These are phyloP conservation scores for Xylaria grammica DNA, from an alignment of 495 filamentous ascomycete genomes.

Conservation along the genomic window DNA sequence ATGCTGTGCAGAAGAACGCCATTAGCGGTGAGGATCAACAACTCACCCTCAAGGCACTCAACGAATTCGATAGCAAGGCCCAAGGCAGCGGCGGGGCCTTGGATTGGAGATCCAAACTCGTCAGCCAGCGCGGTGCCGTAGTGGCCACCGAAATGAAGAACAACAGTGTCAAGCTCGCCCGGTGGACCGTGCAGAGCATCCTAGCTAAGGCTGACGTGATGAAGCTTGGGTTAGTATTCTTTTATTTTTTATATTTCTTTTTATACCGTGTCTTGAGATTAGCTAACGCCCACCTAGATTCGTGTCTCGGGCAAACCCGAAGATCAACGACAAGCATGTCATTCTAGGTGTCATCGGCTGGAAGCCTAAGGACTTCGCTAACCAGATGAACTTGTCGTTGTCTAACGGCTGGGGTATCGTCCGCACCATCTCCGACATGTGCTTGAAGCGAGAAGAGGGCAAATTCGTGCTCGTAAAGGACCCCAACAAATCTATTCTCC, in stretches of 20 bases:
- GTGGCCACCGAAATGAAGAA: constrained; percentile 99
- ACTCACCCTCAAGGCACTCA: constrained; percentile 91
- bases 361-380: constrained; percentile 95
- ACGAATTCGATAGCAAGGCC: constrained; percentile 98
- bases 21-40: constrained; percentile 87
- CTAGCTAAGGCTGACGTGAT: constrained; percentile 94
- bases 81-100: constrained; percentile 91
- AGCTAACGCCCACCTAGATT: constrained; percentile 62
- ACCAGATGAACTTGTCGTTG: constrained; percentile 96
- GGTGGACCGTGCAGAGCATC: constrained; percentile 96
- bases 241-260: neutral
- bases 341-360: constrained; percentile 95
- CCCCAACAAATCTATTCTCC: constrained; percentile 91
- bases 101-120: constrained; percentile 94
- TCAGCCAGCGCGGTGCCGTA: constrained; percentile 90
- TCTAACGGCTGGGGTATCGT: constrained; percentile 99
- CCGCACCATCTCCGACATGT: constrained; percentile 94
- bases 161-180: constrained; percentile 95
- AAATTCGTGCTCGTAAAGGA: constrained; percentile 81
- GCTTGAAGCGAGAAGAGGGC: constrained; percentile 71
- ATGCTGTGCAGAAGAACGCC: constrained; percentile 92
- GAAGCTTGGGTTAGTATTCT: constrained; percentile 81
- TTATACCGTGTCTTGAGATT: too few relatives aligned
- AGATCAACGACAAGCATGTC: constrained; percentile 86
- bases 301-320: constrained; percentile 90